Evolutionary conservation across 306 rosid genomes (phyloP).

Genomic region (Vachellia collinsii): DNA sequence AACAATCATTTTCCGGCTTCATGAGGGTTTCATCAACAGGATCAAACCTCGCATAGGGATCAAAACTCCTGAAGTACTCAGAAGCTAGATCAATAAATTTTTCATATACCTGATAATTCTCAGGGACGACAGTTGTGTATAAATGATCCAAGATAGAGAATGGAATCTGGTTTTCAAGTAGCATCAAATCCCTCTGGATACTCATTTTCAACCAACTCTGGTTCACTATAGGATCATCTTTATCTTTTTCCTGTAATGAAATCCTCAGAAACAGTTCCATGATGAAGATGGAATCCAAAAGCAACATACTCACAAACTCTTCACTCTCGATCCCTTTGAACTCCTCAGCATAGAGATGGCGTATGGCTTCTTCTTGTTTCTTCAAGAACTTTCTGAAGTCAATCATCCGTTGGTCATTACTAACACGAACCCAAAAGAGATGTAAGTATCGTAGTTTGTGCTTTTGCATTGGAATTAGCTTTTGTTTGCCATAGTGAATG

Average conservation of each 20-base stretch:
- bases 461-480: not conserved
- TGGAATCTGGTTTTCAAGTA: constrained; percentile 64
- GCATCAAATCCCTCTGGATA: constrained; percentile 47
- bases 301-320: constrained; percentile 29
- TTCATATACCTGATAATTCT: not conserved
- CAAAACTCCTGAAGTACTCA: constrained; percentile 35
- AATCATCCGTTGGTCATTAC: not conserved
- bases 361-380: constrained; percentile 20
- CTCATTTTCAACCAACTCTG: constrained; percentile 50
- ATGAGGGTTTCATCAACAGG: constrained; percentile 16
- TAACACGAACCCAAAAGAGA: constrained; percentile 21
- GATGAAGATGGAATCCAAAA: constrained; percentile 47
- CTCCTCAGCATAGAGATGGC: constrained; percentile 32
- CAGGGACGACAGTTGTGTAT: constrained; percentile 17
- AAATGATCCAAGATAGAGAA: constrained; percentile 8
- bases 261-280: constrained; percentile 48
- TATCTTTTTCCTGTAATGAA: constrained; percentile 14
- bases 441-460: not conserved
- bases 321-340: constrained; percentile 22
- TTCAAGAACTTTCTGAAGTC: not conserved
- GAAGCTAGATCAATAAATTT: constrained; percentile 36
- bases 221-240: constrained; percentile 40
- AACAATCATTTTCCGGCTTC: not conserved
- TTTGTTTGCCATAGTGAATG: not conserved
- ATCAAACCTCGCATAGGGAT: constrained; percentile 3